These are phyloP conservation scores for Pythium aphanidermatum DNA, from an alignment of 352 stramenopile genomes.

Conservation along the genomic window DNA sequence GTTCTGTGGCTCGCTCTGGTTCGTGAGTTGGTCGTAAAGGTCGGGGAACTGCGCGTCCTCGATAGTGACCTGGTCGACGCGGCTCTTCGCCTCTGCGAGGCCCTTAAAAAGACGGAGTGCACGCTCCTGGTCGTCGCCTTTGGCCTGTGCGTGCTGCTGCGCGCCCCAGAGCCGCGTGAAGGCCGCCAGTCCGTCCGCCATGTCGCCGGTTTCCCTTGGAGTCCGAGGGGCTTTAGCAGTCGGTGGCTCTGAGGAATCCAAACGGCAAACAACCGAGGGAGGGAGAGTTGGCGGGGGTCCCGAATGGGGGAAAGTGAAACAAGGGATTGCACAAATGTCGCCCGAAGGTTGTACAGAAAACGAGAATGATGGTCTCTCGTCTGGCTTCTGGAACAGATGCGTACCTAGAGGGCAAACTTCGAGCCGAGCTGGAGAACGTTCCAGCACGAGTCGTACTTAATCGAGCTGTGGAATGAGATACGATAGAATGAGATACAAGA, in stretches of 20 bases:
- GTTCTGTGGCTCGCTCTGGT: conserved; percentile 83
- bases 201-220: conserved; percentile 1
- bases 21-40: conserved; percentile 71
- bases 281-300: conserved; percentile 4
- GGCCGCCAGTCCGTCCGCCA: conserved; percentile 16
- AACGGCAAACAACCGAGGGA: conserved; percentile 2
- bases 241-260: not conserved
- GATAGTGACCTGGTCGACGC: conserved; percentile 63
- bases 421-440: no score
- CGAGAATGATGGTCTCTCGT: no score
- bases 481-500: no score
- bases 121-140: conserved; percentile 26
- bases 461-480: no score
- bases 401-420: no score
- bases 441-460: no score
- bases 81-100: conserved; percentile 59
- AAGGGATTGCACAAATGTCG: not conserved
- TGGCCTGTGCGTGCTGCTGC: conserved; percentile 1
- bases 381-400: no score
- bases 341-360: conserved; percentile 7
- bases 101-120: conserved; percentile 53
- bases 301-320: conserved; percentile 6
- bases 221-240: not conserved
- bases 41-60: conserved; percentile 77
- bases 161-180: conserved; percentile 13